Conservation (phyloP, 2,329 filamentous ascomycete species). For the Aureobasidium sp. region DNA sequence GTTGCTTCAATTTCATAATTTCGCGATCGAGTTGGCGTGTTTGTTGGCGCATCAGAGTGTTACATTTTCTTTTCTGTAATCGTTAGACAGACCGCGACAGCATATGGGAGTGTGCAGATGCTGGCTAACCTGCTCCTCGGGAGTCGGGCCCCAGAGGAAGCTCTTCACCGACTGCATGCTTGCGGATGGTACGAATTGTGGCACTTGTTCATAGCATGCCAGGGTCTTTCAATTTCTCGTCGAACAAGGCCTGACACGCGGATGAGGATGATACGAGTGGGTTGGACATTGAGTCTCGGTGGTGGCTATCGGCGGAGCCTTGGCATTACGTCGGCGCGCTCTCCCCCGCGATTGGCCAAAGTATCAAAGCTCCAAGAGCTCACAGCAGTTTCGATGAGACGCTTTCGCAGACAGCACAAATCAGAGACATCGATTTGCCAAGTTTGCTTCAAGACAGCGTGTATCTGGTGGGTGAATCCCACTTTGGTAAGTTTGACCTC, state of each 20-base stretch:
- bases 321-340: slow-evolving; percentile 1
- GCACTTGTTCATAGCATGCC: slow-evolving; percentile 8
- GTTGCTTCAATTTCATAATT: slow-evolving; percentile 67
- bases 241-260: neutral
- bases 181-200: neutral
- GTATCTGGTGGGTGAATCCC: neutral
- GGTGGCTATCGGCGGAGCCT: neutral
- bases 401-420: neutral
- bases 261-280: neutral
- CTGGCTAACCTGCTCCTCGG: slow-evolving; percentile 72
- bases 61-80: slow-evolving; percentile 84
- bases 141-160: slow-evolving; percentile 87
- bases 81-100: slow-evolving; percentile 14
- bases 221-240: neutral
- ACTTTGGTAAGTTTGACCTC: neutral
- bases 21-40: slow-evolving; percentile 93
- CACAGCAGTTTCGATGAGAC: neutral
- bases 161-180: slow-evolving; percentile 79
- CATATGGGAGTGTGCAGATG: slow-evolving; percentile 5
- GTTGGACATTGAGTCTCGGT: neutral
- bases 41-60: slow-evolving; percentile 79
- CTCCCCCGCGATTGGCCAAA: neutral
- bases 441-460: too few species aligned
- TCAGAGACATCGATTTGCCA: neutral
- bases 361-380: slow-evolving; percentile 4